Base-by-base conservation (phyloP, 2,329 filamentous ascomycete species). In the Eurotiales sp. region DNA sequence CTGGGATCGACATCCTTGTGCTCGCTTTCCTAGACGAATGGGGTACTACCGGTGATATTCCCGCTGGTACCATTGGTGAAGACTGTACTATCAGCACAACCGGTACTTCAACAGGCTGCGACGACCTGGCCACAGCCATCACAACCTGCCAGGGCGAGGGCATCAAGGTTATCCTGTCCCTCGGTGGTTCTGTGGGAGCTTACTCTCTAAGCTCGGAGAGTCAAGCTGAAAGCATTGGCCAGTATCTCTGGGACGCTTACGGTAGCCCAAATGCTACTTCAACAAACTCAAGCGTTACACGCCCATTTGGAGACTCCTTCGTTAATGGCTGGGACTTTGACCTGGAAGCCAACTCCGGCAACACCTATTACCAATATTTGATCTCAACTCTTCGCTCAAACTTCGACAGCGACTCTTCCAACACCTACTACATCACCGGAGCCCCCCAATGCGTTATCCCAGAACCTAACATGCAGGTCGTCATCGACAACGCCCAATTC, bases 281-380 rank as follows among this genome's bases (percentile, higher is more conserved):
- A 45, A 21, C 3, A 66, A 62, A 2, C 56, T 57, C 17, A 76
- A 61, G 70, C 52, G 71, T 72, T 22, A 74, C 76, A 54, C 73
- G 78, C 53, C 78, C 78, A 1, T 80, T 80, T 55, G 73, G 73
- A 0, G 59, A 72, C 51, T 66, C 65, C 30, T 62, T 73, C 3
- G 72, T 82, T 27, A 76, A 82, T 57, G 75, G 77, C 14, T 80
- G 74, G 60, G 77, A 80, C 57, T 74, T 78, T 47, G 77, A 79
- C 52, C 71, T 78, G 32, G 77, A 79, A 61, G 59, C 56, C 51
- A 58, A 62, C 43, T 45, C 61, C 19, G 69, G 68, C 12, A 70
- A 64, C 57, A 56, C 64, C 30, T 68, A 67, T 51, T 71, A 72
- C 52, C 67, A 64, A 22, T 58, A 59, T 10, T 55, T 81, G 67